phyloP scores from a whole-genome alignment of 257 asterid genomes.

The Fraxinus anomala region DNA sequence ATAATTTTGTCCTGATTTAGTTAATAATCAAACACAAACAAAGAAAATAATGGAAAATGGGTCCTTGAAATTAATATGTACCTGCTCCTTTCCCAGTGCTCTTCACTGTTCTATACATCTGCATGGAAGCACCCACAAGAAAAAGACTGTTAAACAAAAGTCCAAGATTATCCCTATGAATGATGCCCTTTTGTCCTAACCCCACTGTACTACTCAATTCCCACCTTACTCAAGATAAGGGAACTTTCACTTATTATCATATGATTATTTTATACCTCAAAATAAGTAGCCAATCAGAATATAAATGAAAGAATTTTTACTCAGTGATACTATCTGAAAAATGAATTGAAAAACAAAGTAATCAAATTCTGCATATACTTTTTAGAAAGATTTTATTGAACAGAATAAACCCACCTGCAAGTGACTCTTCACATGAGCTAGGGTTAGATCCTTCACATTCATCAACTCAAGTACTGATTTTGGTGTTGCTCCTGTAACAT shows the following conservation, averaged over 20 bases:
- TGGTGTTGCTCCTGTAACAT: conserved; percentile 79
- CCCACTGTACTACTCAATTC: conserved; percentile 27
- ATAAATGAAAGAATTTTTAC: not conserved
- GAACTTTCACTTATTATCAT: not conserved
- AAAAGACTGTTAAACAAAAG: conserved; percentile 22
- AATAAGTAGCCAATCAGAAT: not conserved
- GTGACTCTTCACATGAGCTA: conserved; percentile 93
- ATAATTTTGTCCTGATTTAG: conserved; percentile 6
- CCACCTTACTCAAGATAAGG: no score
- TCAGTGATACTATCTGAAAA: not conserved
- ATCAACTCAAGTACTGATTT: conserved; percentile 85
- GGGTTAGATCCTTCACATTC: conserved; percentile 94
- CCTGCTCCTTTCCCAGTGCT: conserved; percentile 82
- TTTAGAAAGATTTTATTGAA: not conserved
- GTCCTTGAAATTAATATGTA: conserved; percentile 37
- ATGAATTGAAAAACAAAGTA: no score
- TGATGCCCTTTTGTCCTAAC: conserved; percentile 62
- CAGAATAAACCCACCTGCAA: conserved; percentile 59
- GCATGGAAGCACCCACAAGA: conserved; percentile 49
- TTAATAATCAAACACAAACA: no score
- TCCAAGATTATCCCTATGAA: conserved; percentile 40
- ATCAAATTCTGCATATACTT: no score
- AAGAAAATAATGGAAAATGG: conserved; percentile 38
- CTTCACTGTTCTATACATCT: conserved; percentile 99
- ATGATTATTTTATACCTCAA: not conserved